Evolutionary conservation across 1,284 basidiomycete genomes (phyloP), one percentile per base, ranked within the genome.

Genomic region (Wolfiporia cocos): DNA sequence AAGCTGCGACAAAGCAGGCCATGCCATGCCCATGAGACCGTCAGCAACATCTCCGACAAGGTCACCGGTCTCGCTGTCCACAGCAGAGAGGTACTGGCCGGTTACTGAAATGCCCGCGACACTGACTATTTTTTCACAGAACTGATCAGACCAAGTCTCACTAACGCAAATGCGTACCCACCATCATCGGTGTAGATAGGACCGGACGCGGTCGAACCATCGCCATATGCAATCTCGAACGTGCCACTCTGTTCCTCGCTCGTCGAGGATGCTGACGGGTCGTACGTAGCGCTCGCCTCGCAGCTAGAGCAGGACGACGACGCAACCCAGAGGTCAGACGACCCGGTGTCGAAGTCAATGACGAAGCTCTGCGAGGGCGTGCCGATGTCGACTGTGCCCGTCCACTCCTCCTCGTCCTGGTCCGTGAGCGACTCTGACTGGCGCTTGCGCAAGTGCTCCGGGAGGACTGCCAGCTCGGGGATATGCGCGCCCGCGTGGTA

Each of bases 151-250:
- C n/a, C n/a, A n/a, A n/a, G n/a, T n/a, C n/a, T n/a, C n/a, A n/a
- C n/a, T n/a, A n/a, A n/a, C n/a, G n/a, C n/a, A n/a, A n/a, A n/a
- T n/a, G n/a, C n/a, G n/a, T 4, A 38, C 48, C 32, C 42, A 65
- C 65, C 68, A 4, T 59, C 67, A 50, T 85, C 81, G 3, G 59
- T 61, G 58, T 72, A 81, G 31, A 74, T 64, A 22, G 62, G 58
- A 29, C 79, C 80, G 7, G 56, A 53, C 7, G 74, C 74, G 15
- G 63, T 65, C 9, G 73, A 74, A 14, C 74, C 74, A 52, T 80
- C 77, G 11, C 71, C 78, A 54, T 76, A 85, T 3, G 52, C 15
- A 44, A 80, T 68, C 5, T 34, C 43, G 61, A 81, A 81, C 0
- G 48, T 51, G 18, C 56, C 52, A 2, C 42, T 31, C 39, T 64